Evolutionary conservation across 169 alveolate species (phyloP).

Genomic region (Babesia sp.): DNA sequence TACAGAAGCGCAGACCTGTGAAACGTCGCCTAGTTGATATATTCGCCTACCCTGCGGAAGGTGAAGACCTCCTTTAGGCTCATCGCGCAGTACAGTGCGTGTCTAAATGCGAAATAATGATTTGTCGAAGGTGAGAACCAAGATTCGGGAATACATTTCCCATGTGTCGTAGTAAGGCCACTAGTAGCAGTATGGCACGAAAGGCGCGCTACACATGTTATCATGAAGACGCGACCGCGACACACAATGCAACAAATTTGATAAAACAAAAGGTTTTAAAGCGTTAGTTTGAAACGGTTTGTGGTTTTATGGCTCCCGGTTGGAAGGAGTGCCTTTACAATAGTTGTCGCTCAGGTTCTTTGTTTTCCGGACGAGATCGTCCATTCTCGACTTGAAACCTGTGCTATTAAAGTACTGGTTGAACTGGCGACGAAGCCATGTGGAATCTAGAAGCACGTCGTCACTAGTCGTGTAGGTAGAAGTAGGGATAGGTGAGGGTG

Average conservation of each 20-base stretch:
- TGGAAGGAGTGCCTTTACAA: not conserved
- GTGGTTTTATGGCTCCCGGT: too few relatives aligned
- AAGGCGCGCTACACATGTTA: too few relatives aligned
- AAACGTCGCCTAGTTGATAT: not conserved
- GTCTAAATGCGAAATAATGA: too few relatives aligned
- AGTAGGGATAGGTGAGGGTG: not conserved
- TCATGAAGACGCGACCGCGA: too few relatives aligned
- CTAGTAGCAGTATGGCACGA: too few relatives aligned
- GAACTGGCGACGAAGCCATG: slow-evolving; percentile 21
- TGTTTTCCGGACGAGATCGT: slow-evolving; percentile 16
- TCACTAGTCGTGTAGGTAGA: slow-evolving; percentile 1
- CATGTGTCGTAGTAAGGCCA: too few relatives aligned
- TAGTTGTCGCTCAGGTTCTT: slow-evolving; percentile 13
- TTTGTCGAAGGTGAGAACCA: too few relatives aligned
- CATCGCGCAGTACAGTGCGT: not conserved
- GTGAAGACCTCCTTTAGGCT: slow-evolving; percentile 19
- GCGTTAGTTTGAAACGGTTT: too few relatives aligned
- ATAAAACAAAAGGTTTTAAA: too few relatives aligned
- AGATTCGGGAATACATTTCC: too few relatives aligned
- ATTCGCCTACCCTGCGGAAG: slow-evolving; percentile 25
- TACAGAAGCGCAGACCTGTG: slow-evolving; percentile 34
- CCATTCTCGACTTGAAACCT: slow-evolving; percentile 41
- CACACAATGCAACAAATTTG: too few relatives aligned
- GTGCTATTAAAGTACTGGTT: slow-evolving; percentile 26
- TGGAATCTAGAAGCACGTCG: slow-evolving; percentile 13